Base-by-base conservation (phyloP, 306 rosid species). In the Hippophae rhamnoides region DNA sequence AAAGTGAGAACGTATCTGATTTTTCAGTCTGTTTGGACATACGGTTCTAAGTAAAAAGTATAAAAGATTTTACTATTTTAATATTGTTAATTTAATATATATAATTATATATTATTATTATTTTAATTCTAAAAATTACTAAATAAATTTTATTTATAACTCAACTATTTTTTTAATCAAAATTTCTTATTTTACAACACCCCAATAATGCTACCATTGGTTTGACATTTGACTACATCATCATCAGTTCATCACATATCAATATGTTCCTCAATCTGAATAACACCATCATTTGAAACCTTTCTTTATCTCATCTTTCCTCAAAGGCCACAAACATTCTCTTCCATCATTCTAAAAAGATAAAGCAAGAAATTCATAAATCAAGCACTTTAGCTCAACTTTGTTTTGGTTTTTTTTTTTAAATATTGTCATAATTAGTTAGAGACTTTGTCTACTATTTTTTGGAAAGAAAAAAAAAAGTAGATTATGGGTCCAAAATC, bases 271-370 rank as follows among this genome's bases (percentile, higher is more conserved):
- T 78, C 69, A 56, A 55, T 81, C 72, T 72, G 59, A 73, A 63
- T 58, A 56, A 72, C 79, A 73, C 70, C 54, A 84, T 87, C 82
- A 87, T 84, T 82, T 70, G 80, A 41, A 69, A 56, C 68, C 74
- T 62, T 72, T 75, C 71, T 72, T 64, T 71, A 66, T 67, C 52
- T 51, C 31, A 48, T 76, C 68, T 72, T 11, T 81, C 54, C 69
- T 72, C 57, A 67, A 60, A 71, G 79, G 69, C 69, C 56, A 57
- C 74, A 64, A 64, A 71, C 70, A 42, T 71, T 82, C 70, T 69
- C 78, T 57, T 47, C 48, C 74, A 10, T 74, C 54, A 58, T 78
- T 69, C 59, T 58, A 69, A 64, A 68, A 77, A 69, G 73, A 64
- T 3, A 23, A 23, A 11, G 56, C 11, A 23, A 38, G 55, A 62